Conservation (phyloP, 768 basidiomycete species). For the Xanthoconium stramineum region DNA sequence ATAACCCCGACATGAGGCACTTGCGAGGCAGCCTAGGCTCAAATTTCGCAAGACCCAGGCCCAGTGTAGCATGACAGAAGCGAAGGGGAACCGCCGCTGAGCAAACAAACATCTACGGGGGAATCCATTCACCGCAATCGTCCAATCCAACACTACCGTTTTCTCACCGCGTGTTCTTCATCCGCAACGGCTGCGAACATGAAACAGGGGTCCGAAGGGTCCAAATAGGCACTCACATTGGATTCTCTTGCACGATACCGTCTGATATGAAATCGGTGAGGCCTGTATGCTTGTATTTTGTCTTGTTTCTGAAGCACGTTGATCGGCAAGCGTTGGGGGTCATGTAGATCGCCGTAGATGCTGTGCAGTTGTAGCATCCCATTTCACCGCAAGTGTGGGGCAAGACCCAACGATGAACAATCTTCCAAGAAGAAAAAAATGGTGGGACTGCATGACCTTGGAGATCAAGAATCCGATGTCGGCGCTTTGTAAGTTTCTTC, state of each 20-base stretch:
- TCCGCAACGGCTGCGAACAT: constrained; percentile 10
- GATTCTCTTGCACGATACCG: constrained; percentile 5
- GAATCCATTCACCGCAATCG: background rate
- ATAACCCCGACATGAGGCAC: constrained; percentile 16
- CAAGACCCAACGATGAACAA: background rate
- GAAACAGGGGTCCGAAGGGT: constrained; percentile 18
- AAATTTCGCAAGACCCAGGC: background rate
- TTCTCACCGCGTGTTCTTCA: constrained; percentile 7
- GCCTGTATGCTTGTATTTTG: background rate
- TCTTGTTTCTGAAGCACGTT: background rate
- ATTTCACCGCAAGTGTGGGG: background rate
- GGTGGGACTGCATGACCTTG: background rate
- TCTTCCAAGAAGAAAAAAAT: background rate
- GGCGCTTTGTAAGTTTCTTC: background rate
- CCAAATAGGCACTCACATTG: background rate
- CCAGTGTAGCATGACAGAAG: background rate
- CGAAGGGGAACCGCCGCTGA: background rate
- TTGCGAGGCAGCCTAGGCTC: constrained; percentile 21
- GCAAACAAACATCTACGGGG: background rate
- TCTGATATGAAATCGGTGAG: constrained; percentile 22
- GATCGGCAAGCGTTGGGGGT: constrained; percentile 11
- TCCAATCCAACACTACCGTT: background rate
- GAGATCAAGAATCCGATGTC: background rate
- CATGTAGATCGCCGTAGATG: constrained; percentile 11
- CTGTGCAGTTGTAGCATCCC: background rate